phyloP scores from a whole-genome alignment of 2,329 filamentous ascomycete species.

The Cladophialophora yegresii region DNA sequence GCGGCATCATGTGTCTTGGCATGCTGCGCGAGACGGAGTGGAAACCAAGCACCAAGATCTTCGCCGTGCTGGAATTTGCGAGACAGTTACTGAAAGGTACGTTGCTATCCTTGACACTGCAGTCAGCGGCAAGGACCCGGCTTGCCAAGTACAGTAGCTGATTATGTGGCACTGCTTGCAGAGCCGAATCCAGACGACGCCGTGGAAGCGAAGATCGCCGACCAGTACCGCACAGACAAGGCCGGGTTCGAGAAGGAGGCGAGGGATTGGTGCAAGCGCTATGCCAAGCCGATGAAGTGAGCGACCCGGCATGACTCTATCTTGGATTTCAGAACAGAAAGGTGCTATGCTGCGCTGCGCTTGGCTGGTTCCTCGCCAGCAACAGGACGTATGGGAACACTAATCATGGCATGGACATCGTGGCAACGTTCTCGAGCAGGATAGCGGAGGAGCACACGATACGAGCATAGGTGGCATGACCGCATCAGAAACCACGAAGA shows the following conservation, averaged over 20 bases:
- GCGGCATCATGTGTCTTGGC: constrained; percentile 81
- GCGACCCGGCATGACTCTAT: not conserved
- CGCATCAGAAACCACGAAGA: not conserved
- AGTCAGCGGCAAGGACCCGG: not conserved
- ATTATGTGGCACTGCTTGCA: constrained; percentile 35
- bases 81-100: constrained; percentile 62
- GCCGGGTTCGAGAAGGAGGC: constrained; percentile 73
- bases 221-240: constrained; percentile 73
- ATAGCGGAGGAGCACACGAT: not conserved
- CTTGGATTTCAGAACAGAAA: not conserved
- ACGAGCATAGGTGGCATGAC: not conserved
- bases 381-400: not conserved
- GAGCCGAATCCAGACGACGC: constrained; percentile 89
- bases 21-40: constrained; percentile 83
- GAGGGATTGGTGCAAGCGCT: constrained; percentile 70
- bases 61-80: constrained; percentile 74
- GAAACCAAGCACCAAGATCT: constrained; percentile 82
- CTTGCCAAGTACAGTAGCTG: not conserved
- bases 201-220: constrained; percentile 81
- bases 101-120: constrained; percentile 1
- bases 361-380: not conserved
- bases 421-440: not conserved
- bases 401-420: not conserved
- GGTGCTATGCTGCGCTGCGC: constrained; percentile 41
- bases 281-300: constrained; percentile 55